Base-by-base conservation (phyloP, 140 eudicot species). In the Anethum foeniculum region DNA sequence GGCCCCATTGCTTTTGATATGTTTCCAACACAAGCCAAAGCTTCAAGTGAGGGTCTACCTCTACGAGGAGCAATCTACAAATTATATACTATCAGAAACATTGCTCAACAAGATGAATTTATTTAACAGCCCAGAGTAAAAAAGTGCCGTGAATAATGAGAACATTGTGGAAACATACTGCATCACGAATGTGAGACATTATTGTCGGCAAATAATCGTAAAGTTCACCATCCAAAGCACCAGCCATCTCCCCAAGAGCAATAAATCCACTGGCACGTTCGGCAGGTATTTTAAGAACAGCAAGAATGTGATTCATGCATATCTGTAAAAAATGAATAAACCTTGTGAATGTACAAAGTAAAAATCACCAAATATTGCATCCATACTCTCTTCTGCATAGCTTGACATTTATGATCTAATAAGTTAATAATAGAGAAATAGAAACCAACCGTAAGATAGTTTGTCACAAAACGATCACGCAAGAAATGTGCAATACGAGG, bases 191-290 rank as follows among this genome's bases (percentile, higher is more conserved):
- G 87, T 94, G 97, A 86, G 96, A 83, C 72, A 91, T 92, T 92
- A 94, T 92, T 90, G 95, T 94, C 96, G 98, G 98, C 98, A 94
- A 90, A 91, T 94, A 94, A 89, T 90, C 80, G 80, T 84, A 86
- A 41, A 92, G 93, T 88, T 95, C 97, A 75, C 99, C 99, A 60
- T 95, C 99, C 96, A 95, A 89, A 82, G 99, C 99, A 88, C 99
- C 99, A 86, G 99, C 97, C 99, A 95, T 95, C 92, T 95, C 99
- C 79, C 99, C 99, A 77, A 95, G 97, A 79, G 99, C 99, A 83
- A 90, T 90, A 84, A 95, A 95, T 76, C 99, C 99, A 86, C 99
- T 95, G 74, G 97, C 95, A 84, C 97, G 91, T 87, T 95, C 99
- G 13, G 97, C 93, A 27, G 99, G 99, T 86, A 88, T 89, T 87